A percentile compares a stretch with the other conserved stretches of the same genome.
These are phyloP conservation scores for Sclerotinia glacialis DNA, from an alignment of 2,329 filamentous ascomycete genomes.

Conservation along the genomic window DNA sequence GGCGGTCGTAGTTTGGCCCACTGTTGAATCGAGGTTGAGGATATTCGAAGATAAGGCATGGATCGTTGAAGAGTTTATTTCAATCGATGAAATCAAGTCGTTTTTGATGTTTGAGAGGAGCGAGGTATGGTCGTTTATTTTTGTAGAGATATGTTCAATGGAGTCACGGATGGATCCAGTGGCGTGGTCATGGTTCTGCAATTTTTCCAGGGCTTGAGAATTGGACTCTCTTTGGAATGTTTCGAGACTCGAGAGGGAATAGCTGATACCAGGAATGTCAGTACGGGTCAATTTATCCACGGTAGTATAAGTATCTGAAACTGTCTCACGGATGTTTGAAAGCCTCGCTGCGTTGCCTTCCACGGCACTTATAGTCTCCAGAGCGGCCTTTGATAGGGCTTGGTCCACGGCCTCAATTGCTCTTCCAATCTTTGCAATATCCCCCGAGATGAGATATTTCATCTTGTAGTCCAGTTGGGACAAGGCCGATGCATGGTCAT, in stretches of 20 bases:
- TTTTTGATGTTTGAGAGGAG: constrained; percentile 19
- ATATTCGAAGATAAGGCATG: constrained; percentile 23
- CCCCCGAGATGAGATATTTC: constrained; percentile 20
- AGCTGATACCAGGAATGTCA: constrained; percentile 25
- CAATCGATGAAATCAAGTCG: constrained; percentile 18
- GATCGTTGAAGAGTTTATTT: constrained; percentile 20
- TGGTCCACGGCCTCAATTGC: constrained; percentile 22
- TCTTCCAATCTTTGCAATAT: constrained; percentile 23
- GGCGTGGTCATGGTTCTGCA: constrained; percentile 17
- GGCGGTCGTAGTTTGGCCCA: constrained; percentile 25
- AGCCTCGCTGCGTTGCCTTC: constrained; percentile 22
- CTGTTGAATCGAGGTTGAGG: constrained; percentile 16
- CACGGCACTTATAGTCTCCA: constrained; percentile 21
- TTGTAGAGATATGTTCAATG: constrained; percentile 23
- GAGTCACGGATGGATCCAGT: constrained; percentile 24
- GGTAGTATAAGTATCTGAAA: constrained; percentile 23
- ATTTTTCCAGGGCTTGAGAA: constrained; percentile 22
- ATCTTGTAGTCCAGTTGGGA: constrained; percentile 22
- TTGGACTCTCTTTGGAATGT: constrained; percentile 21
- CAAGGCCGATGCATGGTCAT: constrained; percentile 21
- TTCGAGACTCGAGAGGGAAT: constrained; percentile 21
- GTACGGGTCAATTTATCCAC: constrained; percentile 23
- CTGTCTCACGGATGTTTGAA: constrained; percentile 24
- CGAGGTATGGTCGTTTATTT: constrained; percentile 17
- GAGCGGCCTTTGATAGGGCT: constrained; percentile 22